phyloP scores from a whole-genome alignment of 495 filamentous ascomycete genomes.

The Neurospora sp. region DNA sequence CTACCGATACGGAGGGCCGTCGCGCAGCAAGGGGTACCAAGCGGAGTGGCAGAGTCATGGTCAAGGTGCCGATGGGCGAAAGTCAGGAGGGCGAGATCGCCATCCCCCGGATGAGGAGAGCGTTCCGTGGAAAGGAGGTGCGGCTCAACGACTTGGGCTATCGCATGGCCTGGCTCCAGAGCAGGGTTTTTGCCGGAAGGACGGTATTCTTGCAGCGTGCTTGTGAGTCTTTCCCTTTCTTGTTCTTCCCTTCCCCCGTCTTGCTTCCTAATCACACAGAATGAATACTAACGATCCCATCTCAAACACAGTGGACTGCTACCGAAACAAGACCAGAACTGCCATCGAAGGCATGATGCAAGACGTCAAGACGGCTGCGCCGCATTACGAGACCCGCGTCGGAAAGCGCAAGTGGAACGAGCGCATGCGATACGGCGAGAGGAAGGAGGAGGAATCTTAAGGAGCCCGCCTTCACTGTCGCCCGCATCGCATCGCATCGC shows the following conservation, averaged over 20 bases:
- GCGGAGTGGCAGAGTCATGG: conserved; percentile 14
- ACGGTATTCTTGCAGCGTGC: conserved; percentile 87
- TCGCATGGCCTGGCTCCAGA: conserved; percentile 91
- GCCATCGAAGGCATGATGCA: conserved; percentile 66
- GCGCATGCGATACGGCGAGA: conserved; percentile 35
- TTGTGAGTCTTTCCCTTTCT: conserved; percentile 49
- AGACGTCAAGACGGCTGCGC: conserved; percentile 57
- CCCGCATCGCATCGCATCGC: background rate
- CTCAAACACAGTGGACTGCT: conserved; percentile 65
- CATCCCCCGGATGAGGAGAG: conserved; percentile 59
- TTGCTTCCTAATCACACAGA: background rate
- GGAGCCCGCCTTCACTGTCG: background rate
- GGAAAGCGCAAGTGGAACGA: conserved; percentile 81
- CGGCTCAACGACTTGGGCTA: conserved; percentile 87
- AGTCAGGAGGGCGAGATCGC: conserved; percentile 51
- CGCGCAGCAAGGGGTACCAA: conserved; percentile 13
- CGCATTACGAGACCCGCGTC: conserved; percentile 80
- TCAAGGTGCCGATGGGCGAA: conserved; percentile 62
- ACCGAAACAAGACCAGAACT: conserved; percentile 82
- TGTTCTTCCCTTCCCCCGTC: background rate
- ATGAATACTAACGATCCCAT: background rate
- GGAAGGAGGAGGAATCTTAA: conserved; percentile 26
- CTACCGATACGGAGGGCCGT: conserved; percentile 41
- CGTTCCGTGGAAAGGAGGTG: conserved; percentile 65
- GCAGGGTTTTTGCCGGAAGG: conserved; percentile 72